Evolutionary conservation across 441 rosid genomes (phyloP), one percentile per base, ranked within the genome.

Genomic region (Bocquillonia castaneifolia): DNA sequence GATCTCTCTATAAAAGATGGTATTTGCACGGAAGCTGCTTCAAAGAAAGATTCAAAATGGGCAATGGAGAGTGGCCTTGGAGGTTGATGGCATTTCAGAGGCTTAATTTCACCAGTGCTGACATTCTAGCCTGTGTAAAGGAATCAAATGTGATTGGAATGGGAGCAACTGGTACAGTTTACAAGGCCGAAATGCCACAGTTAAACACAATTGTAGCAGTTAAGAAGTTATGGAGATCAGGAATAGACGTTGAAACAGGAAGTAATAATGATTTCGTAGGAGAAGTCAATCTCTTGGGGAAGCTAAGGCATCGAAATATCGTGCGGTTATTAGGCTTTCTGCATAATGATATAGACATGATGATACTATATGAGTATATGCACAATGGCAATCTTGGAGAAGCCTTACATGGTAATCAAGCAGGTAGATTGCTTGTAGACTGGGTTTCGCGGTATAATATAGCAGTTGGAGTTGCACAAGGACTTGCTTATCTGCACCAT

Each of bases 391-490:
- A 90, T 77, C 86, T 94, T 18, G 98, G 98, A 28, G 94, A 86
- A 67, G 97, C 87, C 32, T 81, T 94, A 57, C 99, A 94, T 66
- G 88, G 91, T 48, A 93, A 93, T 78, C 86, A 87, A 83, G 92
- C 90, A 5, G 97, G 91, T 10, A 89, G 88, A 66, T 79, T 92
- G 86, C 81, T 87, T 45, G 89, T 84, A 0, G 88, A 79, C 66
- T 92, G 99, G 98, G 96, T 85, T 23, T 82, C 96, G 32, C 81
- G 98, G 55, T 92, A 92, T 65, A 92, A 92, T 75, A 86, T 92
- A 10, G 99, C 99, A 22, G 76, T 94, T 28, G 99, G 92, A 79
- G 87, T 96, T 74, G 99, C 99, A 0, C 91, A 92, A 70, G 99
- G 99, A 7, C 91, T 94, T 0, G 86, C 92, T 78, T 94, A 94